Conservation (phyloP, 1,284 basidiomycete genomes). For the Lignosus rhinocerotis region DNA sequence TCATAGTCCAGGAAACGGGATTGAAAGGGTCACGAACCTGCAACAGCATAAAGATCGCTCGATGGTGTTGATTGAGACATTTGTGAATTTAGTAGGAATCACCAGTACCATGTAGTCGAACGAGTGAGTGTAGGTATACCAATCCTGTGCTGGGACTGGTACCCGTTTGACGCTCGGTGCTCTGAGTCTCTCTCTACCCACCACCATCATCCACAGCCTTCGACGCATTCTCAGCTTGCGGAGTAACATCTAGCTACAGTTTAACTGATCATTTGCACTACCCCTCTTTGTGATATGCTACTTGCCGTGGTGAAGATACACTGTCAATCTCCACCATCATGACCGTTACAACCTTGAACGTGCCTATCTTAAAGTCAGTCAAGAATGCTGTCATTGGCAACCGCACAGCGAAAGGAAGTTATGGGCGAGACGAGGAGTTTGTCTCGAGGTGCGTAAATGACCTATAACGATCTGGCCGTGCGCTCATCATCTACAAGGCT, state of each 20-base stretch:
- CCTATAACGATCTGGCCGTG: background rate
- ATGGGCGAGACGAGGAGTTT: constrained; percentile 55
- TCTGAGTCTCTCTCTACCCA: too few relatives aligned
- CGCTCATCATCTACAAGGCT: constrained; percentile 40
- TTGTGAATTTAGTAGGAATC: background rate
- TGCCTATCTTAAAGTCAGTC: constrained; percentile 53
- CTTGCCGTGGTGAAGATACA: background rate
- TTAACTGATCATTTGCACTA: background rate
- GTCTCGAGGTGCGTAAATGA: constrained; percentile 49
- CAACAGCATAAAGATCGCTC: constrained; percentile 61
- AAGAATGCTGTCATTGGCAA: constrained; percentile 79
- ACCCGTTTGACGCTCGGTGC: background rate
- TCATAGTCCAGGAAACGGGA: background rate
- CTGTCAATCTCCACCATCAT: constrained; percentile 23
- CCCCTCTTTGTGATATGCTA: constrained; percentile 4
- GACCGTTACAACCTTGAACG: constrained; percentile 41
- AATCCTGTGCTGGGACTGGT: background rate
- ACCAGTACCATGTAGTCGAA: too few relatives aligned
- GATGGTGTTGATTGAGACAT: background rate
- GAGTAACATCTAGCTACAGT: background rate
- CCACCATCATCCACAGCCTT: background rate
- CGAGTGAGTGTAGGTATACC: background rate
- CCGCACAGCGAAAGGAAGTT: constrained; percentile 60
- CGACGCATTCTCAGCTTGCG: background rate
- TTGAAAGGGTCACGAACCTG: constrained; percentile 41